Base-by-base conservation (phyloP, 2,329 filamentous ascomycete genomes). In the Fusarium zealandicum region DNA sequence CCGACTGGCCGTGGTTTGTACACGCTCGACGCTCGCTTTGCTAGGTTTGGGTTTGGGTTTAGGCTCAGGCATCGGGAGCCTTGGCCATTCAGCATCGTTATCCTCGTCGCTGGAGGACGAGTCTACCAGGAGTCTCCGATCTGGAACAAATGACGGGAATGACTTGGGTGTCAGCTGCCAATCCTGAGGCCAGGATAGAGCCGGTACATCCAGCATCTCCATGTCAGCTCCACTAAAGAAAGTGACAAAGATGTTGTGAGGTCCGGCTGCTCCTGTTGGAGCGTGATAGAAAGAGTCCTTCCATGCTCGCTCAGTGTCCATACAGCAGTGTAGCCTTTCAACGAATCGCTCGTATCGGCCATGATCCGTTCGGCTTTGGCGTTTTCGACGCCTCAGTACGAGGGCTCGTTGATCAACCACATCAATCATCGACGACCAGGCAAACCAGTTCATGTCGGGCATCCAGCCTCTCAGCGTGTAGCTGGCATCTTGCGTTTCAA, bases 221-320 rank as follows among this genome's bases (percentile, higher is more conserved):
- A 41, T 46, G 3, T 43, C 45, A 3, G 44, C 46, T 42, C 57
- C 59, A 18, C 59, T 53, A 9, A 48, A 59, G 37, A 73, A 65
- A 5, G 52, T 56, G n/a, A 75, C 44, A 8, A 72, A 74, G 18
- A 72, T 66, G 47, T 73, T 73, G 50, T 70, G 61, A 48, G 70
- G 72, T 1, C 70, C 70, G 5, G 71, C 69, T 31, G 57, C 65
- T 6, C 56, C 56, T 2, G 51, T 51, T 3, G 47, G 51, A 8
- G 64, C 61, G 8, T 57, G 59, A 12, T 64, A 50, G 37, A 73
- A 73, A 3, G 54, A 62, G 11, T 67, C 52, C 2, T 52, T 49
- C 64, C 69, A 69, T 18, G 77, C 77, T 43, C 76, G 67, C 60
- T 85, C 82, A 74, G 81, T 79, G 14, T 71, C 70, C 27, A 74